These are phyloP conservation scores for Huiozyma naganishii DNA, from an alignment of 805 yeast species.

Conservation along the genomic window DNA sequence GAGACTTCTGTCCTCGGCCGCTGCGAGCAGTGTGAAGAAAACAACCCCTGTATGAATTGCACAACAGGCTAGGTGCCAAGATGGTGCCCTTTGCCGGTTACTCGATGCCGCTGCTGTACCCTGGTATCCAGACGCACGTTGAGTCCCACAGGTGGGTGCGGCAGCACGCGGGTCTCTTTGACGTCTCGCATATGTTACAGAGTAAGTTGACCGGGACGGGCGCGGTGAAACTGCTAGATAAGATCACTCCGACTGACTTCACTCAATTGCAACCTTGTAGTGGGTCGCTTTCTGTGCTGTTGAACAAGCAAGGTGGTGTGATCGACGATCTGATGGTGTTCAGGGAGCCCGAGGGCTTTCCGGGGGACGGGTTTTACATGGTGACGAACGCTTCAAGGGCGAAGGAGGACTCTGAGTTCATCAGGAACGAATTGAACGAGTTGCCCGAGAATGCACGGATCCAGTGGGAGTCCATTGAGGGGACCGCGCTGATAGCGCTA, in stretches of 20 bases:
- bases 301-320: slow-evolving; percentile 69
- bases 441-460: slow-evolving; percentile 18
- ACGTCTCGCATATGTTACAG: slow-evolving; percentile 96
- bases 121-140: slow-evolving; percentile 67
- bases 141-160: slow-evolving; percentile 96
- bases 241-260: slow-evolving; percentile 82
- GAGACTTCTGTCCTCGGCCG: too few relatives aligned
- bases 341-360: slow-evolving; percentile 50
- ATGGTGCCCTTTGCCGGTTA: slow-evolving; percentile 97
- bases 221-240: slow-evolving; percentile 58
- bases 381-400: slow-evolving; percentile 96
- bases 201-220: slow-evolving; percentile 65
- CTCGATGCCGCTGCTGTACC: slow-evolving; percentile 84
- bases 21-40: slow-evolving; percentile 28
- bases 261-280: slow-evolving; percentile 41
- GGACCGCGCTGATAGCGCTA: slow-evolving; percentile 66
- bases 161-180: slow-evolving; percentile 77
- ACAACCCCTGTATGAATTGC: slow-evolving; percentile 79
- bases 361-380: slow-evolving; percentile 46
- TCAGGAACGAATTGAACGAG: slow-evolving; percentile 39
- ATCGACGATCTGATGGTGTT: slow-evolving; percentile 91
- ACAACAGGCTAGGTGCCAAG: slow-evolving; percentile 68
- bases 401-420: slow-evolving; percentile 62
- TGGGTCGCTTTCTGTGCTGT: slow-evolving; percentile 69
- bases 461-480: slow-evolving; percentile 42